A percentile compares a stretch with the other conserved stretches of the same genome.
Evolutionary conservation across 106 monocot species (phyloP).

Genomic region (Dendrobium catenatum): DNA sequence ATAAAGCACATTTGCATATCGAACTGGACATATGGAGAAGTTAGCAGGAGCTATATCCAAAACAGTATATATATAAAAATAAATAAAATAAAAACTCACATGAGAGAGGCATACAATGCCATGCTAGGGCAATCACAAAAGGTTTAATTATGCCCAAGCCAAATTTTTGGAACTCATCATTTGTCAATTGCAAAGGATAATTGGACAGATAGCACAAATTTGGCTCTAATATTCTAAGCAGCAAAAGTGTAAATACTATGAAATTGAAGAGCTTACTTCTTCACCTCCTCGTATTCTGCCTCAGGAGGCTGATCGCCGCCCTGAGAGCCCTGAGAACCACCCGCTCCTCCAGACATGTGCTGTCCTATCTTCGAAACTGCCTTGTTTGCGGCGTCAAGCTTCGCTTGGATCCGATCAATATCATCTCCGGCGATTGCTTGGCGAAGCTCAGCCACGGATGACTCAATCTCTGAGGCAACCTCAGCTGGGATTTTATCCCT

Average conservation of each 20-base stretch:
- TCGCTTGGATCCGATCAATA: constrained; percentile 39
- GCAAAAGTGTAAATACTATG: background rate
- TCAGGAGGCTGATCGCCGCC: constrained; percentile 30
- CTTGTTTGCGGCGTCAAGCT: constrained; percentile 51
- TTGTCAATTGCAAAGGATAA: too few species aligned
- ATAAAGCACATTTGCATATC: background rate
- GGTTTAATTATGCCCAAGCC: too few species aligned
- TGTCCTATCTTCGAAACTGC: constrained; percentile 57
- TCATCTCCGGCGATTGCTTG: constrained; percentile 37
- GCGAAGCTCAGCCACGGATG: constrained; percentile 43
- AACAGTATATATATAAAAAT: background rate
- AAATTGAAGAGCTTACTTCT: constrained; percentile 27
- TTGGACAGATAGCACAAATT: background rate
- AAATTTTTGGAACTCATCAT: too few species aligned
- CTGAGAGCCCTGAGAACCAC: constrained; percentile 9
- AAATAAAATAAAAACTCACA: background rate
- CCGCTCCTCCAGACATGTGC: constrained; percentile 40
- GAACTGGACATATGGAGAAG: background rate
- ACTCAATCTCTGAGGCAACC: constrained; percentile 50
- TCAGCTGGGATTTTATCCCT: constrained; percentile 58
- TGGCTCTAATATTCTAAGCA: background rate
- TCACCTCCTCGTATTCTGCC: constrained; percentile 62
- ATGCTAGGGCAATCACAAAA: too few species aligned
- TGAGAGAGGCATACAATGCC: too few species aligned
- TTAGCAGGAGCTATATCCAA: background rate